Evolutionary conservation across 371 early-diverging fungal genomes (phyloP).

Genomic region (Actinomortierella wolfii): DNA sequence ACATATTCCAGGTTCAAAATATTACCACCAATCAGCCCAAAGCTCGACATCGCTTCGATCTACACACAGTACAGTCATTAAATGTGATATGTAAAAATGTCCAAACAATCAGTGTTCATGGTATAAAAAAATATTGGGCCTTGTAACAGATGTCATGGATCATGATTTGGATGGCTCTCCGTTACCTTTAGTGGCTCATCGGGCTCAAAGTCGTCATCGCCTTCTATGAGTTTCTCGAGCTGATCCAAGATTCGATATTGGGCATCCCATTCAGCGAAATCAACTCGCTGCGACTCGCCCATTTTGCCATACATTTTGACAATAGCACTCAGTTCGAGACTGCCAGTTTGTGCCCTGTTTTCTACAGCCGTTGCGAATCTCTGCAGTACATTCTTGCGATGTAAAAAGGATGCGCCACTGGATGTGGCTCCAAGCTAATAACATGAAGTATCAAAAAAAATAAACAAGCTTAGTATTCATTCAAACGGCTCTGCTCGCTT

Average conservation of each 20-base stretch:
- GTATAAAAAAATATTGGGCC: too few relatives aligned
- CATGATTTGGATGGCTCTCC: too few relatives aligned
- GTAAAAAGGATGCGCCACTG: conserved; percentile 26
- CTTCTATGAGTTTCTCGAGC: conserved; percentile 18
- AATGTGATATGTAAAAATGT: too few relatives aligned
- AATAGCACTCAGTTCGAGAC: conserved; percentile 20
- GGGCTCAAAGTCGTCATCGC: conserved; percentile 20
- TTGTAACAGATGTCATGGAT: too few relatives aligned
- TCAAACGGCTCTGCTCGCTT: too few relatives aligned
- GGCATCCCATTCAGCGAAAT: conserved; percentile 26
- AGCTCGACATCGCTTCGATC: conserved; percentile 24
- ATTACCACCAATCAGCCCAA: conserved; percentile 41
- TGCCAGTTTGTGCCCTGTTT: conserved; percentile 15
- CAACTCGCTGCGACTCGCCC: conserved; percentile 18
- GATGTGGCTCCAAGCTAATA: conserved; percentile 27
- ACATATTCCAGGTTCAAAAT: conserved; percentile 30
- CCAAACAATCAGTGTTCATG: too few relatives aligned
- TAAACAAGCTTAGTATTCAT: neutral
- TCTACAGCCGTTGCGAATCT: conserved; percentile 12
- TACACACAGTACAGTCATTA: too few relatives aligned
- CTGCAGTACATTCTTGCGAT: conserved; percentile 18
- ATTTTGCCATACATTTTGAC: conserved; percentile 35
- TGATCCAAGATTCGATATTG: conserved; percentile 32
- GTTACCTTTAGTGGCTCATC: conserved; percentile 20
- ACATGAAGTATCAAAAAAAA: neutral